Percentiles rank a stretch among this genome's conserved stretches.
phyloP scores from a whole-genome alignment of 768 basidiomycete genomes.

The Thelephora ganbajun region DNA sequence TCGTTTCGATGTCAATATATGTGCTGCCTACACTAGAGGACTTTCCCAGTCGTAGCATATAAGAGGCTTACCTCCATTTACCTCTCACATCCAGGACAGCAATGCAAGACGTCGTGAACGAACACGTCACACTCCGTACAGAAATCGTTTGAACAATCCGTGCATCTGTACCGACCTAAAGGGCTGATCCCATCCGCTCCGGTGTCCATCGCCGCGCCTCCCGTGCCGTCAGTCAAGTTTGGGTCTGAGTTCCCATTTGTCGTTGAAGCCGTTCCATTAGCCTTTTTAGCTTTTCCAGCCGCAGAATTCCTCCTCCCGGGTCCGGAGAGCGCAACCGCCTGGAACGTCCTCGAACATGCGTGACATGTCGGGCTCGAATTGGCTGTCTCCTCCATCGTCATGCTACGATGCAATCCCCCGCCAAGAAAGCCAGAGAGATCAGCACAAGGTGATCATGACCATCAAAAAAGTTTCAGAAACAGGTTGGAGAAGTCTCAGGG shows the following conservation, averaged over 20 bases:
- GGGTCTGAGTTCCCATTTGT: no score
- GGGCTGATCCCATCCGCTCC: constrained; percentile 63
- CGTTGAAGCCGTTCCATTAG: no score
- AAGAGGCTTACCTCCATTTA: no score
- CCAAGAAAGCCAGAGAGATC: neutral
- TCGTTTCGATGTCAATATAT: no score
- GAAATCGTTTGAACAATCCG: constrained; percentile 76
- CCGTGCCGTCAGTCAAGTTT: no score
- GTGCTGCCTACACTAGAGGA: no score
- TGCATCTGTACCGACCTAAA: constrained; percentile 79
- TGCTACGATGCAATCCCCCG: constrained; percentile 18
- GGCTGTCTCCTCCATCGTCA: constrained; percentile 23
- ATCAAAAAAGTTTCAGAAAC: neutral
- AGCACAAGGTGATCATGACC: no score
- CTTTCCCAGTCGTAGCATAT: no score
- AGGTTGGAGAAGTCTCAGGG: constrained; percentile 2
- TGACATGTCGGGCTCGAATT: constrained; percentile 39
- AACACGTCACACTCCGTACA: constrained; percentile 95
- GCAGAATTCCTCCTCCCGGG: constrained; percentile 4
- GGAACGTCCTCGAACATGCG: constrained; percentile 69
- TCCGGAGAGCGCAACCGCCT: constrained; percentile 21
- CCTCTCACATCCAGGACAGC: constrained; percentile 77
- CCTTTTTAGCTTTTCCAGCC: no score
- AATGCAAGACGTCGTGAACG: constrained; percentile 89
- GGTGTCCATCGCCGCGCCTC: constrained; percentile 13